Evolutionary conservation across 139 green algal species (phyloP), one percentile per base, ranked within the genome.

Genomic region (Coelastrella sp.): DNA sequence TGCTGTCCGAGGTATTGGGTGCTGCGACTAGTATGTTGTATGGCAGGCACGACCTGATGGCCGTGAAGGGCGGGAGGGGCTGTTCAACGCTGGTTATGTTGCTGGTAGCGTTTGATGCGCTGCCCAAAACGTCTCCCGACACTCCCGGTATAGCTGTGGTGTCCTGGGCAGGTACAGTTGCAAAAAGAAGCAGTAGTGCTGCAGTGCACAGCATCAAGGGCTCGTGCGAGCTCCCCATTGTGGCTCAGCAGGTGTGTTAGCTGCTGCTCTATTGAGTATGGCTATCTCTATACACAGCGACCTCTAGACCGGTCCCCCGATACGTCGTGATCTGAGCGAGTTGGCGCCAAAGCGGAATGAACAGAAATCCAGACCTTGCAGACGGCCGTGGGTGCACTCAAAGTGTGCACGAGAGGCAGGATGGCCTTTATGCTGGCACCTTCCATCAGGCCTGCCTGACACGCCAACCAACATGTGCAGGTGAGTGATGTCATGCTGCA

Each of bases 11-110:
- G 47, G 47, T 20, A 57, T 54, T 14, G 11, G 65, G 23, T 59
- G 80, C n/a, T 14, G 83, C 66, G 3, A 80, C 7, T 7, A 88
- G 54, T 4, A 88, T 57, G 83, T 88, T 88, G 83, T 80, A 88
- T 6, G 83, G 83, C 54, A 88, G 66, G 68, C 83, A 88, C n/a
- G 83, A 88, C 22, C 83, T 47, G 6, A 88, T 58, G 83, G 66
- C 83, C 2, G 19, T 59, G 19, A 88, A 88, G 10, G 19, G 3
- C n/a, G 83, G 83, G 5, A 88, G 13, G 3, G 54, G 10, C 56
- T 71, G 68, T 57, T 88, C 68, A 19, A 88, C 68, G 17, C 59
- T 87, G 3, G 81, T 61, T 47, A 77, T 4, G 14, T 64, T 86
- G 10, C 61, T 71, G 61, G 61, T 71, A 71, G 61, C 61, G 11